Percentiles rank a stretch among this genome's conserved stretches.
Conservation (phyloP, 2,329 filamentous ascomycete genomes). For the Claviceps humidiphila region DNA sequence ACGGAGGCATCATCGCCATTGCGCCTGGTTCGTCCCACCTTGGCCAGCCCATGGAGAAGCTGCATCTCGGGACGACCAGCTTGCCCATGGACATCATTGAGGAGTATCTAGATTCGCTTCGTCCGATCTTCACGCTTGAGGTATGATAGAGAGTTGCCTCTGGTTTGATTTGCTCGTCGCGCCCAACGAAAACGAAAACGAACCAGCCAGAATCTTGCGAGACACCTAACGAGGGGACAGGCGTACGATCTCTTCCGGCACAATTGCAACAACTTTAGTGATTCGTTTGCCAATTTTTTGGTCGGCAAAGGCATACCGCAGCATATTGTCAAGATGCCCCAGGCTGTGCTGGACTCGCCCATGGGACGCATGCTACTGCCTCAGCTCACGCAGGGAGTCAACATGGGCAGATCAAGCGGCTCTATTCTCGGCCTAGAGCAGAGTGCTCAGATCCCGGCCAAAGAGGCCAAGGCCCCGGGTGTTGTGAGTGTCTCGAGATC, state of each 20-base stretch:
- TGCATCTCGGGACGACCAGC: conserved; percentile 63
- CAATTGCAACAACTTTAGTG: conserved; percentile 97
- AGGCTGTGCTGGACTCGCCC: conserved; percentile 72
- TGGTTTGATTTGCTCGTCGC: background rate
- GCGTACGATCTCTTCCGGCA: conserved; percentile 82
- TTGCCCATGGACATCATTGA: conserved; percentile 69
- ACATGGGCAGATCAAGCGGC: conserved; percentile 34
- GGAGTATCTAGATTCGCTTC: conserved; percentile 77
- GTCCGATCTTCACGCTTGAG: conserved; percentile 68
- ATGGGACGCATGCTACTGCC: conserved; percentile 81
- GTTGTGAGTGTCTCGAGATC: conserved; percentile 48
- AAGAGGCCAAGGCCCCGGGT: conserved; percentile 6
- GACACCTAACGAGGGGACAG: conserved; percentile 22
- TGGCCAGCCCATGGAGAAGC: conserved; percentile 64
- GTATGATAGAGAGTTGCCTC: conserved; percentile 24
- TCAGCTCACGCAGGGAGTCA: conserved; percentile 42
- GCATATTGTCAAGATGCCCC: conserved; percentile 73
- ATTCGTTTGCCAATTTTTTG: conserved; percentile 82
- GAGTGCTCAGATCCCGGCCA: conserved; percentile 15
- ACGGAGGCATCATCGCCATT: conserved; percentile 74
- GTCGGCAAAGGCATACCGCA: conserved; percentile 78
- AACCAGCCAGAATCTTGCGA: background rate
- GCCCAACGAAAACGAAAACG: background rate
- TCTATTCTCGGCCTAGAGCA: conserved; percentile 40
- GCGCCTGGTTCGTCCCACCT: conserved; percentile 74